phyloP scores from a whole-genome alignment of 179 eudicot genomes.

The Silene vulgaris region DNA sequence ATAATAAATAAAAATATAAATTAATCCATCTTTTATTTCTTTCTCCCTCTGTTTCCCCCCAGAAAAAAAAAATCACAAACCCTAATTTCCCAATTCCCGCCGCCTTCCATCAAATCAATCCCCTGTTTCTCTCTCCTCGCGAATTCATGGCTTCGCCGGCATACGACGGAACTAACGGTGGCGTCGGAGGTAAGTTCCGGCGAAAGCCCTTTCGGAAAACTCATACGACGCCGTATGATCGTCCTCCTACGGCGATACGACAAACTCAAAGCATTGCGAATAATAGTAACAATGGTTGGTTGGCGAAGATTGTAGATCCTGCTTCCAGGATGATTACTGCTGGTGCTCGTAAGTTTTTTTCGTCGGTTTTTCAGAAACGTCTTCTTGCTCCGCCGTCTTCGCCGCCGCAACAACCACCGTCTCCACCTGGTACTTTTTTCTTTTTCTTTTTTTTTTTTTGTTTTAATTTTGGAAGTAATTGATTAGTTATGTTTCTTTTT shows the following conservation, averaged over 20 bases:
- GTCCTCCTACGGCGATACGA: conserved; percentile 48
- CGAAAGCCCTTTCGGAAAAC: conserved; percentile 33
- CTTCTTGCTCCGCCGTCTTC: conserved; percentile 31
- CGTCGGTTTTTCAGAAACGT: conserved; percentile 63
- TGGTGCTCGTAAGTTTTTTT: conserved; percentile 59
- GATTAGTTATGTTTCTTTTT: neutral
- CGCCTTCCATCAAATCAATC: neutral
- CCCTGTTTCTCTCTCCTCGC: conserved; percentile 16
- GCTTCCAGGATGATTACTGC: conserved; percentile 64
- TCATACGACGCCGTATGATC: conserved; percentile 63
- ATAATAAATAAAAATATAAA: too few species aligned
- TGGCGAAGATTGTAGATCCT: conserved; percentile 78
- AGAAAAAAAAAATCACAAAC: conserved; percentile 20
- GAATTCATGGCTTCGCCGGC: conserved; percentile 19
- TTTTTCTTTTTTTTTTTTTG: conserved; percentile 13
- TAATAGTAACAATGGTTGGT: conserved; percentile 34
- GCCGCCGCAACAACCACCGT: conserved; percentile 29
- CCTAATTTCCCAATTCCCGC: conserved; percentile 33
- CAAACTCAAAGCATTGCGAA: conserved; percentile 26
- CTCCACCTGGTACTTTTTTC: conserved; percentile 31
- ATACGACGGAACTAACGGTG: conserved; percentile 34
- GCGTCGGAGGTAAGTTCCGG: conserved; percentile 63
- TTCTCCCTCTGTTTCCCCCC: neutral
- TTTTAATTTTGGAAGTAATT: neutral
- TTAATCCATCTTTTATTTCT: neutral